A percentile compares a stretch with the other conserved stretches of the same genome.
Evolutionary conservation across 1,139 yeast species (phyloP).

Genomic region (Kodamaea alishanica): DNA sequence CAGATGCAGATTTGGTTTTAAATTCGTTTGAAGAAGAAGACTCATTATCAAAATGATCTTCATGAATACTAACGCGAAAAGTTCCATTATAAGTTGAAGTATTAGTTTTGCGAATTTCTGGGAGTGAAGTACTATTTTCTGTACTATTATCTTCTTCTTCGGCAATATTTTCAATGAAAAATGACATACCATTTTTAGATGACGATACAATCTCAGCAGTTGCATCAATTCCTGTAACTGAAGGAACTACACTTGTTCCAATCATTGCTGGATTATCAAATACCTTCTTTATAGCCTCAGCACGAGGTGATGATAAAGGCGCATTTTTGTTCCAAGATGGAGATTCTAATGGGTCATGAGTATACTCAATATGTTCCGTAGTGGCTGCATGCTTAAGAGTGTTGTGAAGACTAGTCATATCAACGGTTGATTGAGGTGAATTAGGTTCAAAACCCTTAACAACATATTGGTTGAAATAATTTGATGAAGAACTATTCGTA

Average conservation of each 20-base stretch:
- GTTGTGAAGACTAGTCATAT: not conserved
- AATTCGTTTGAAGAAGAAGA: slow-evolving; percentile 13
- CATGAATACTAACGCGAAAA: slow-evolving; percentile 6
- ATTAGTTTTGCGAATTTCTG: too few relatives aligned
- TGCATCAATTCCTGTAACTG: slow-evolving; percentile 12
- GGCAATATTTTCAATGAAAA: slow-evolving; percentile 22
- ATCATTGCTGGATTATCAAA: slow-evolving; percentile 46
- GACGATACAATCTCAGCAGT: slow-evolving; percentile 12
- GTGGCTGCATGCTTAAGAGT: not conserved
- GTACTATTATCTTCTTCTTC: slow-evolving; percentile 17
- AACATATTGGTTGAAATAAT: slow-evolving; percentile 7
- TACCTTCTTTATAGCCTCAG: slow-evolving; percentile 45
- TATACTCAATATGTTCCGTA: slow-evolving; percentile 12
- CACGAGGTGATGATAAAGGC: slow-evolving; percentile 28
- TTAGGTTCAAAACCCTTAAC: slow-evolving; percentile 4
- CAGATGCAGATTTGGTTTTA: not conserved
- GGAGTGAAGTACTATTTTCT: slow-evolving; percentile 1
- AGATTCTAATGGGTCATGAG: slow-evolving; percentile 2
- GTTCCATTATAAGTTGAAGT: not conserved
- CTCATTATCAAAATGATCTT: slow-evolving; percentile 4
- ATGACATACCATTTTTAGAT: slow-evolving; percentile 12
- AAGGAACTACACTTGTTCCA: slow-evolving; percentile 11
- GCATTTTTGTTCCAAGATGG: slow-evolving; percentile 1
- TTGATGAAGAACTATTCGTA: not conserved
- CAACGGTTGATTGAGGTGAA: not conserved